Evolutionary conservation across 345 rosid genomes (phyloP), one percentile per base, ranked within the genome.

Genomic region (Populus davidiana): DNA sequence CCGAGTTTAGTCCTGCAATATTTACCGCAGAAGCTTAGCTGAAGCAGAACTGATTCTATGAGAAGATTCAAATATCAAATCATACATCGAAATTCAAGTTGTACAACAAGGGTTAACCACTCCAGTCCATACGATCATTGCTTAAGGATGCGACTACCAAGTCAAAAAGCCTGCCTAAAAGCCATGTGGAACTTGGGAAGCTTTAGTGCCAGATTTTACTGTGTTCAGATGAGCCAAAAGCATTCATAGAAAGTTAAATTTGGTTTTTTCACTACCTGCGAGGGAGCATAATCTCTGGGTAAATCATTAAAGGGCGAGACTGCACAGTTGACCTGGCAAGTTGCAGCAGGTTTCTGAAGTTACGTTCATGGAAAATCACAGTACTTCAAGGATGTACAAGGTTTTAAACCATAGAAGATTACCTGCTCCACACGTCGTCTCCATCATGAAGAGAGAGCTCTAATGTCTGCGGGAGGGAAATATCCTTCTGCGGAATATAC

Each of bases 371-470:
- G 54, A 49, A 49, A 0, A 49, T 49, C 54, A 49, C 20, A 49
- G 54, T 49, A 49, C 54, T 49, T 49, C 52, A 49, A 49, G 54
- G 18, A 49, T 13, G 16, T 5, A 49, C 6, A 49, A 49, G 21
- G 54, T 16, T 3, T 3, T 49, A 49, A 49, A 49, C 54, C 54
- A 49, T 49, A 49, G 5, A 86, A 64, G 71, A 10, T 59, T 82
- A 93, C 99, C 99, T 92, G 75, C 92, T 92, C 76, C 91, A 90
- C 17, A 90, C 71, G 82, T 96, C 96, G 64, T 89, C 90, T 17
- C 99, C 99, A 50, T 98, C 99, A 5, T 93, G 93, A 41, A 96
- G 94, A 27, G 98, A 92, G 8, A 98, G 97, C 86, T 96, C 97
- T 77, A 96, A 82, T 0, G 94, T 88, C 85, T 96, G 99, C 23